Evolutionary conservation across 371 early-diverging fungal genomes (phyloP), one percentile per base, ranked within the genome.

Genomic region (Mucor circinelloides): DNA sequence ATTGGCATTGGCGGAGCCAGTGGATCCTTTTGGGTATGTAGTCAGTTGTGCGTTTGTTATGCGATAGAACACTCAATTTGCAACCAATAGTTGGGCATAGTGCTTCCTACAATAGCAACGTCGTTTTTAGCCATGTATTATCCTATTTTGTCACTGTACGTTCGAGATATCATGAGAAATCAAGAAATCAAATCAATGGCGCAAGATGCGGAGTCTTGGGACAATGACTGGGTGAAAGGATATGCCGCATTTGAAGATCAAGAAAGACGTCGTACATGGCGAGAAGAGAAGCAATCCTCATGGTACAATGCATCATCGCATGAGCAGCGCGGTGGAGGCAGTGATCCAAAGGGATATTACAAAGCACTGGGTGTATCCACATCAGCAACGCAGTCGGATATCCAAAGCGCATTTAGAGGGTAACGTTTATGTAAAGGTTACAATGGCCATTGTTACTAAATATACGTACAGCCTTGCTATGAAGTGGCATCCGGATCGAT

Each of bases 381-480:
- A 6, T 67, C 63, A 25, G 86, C 87, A 2, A 80, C 76, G 6
- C 81, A 77, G 6, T 76, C 85, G 21, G 89, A 88, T 46, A 86
- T 88, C 5, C 89, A 88, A 61, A 80, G 83, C 21, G 87, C 87
- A 17, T 88, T 88, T 68, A 71, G 89, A 67, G 86, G 86, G 68
- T 82, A 74, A 36, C n/a, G 23, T 25, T 56, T n/a, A 7, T 12
- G 38, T 32, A n/a, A 2, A 32, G 19, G n/a, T 50, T 44, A 59
- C 21, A 42, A 34, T 31, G 7, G 19, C 15, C 31, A 17, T 19
- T 36, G 31, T 61, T 19, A 27, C 30, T 25, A 32, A 34, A 44
- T 9, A 64, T 56, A 31, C 50, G 21, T 31, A 6, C 28, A 87
- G 87, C 2, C 64, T 84, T 34, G 84, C 84, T 5, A 76, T 84